Conservation (phyloP, 2,329 filamentous ascomycete species). For the Fusarium oligoseptatum region DNA sequence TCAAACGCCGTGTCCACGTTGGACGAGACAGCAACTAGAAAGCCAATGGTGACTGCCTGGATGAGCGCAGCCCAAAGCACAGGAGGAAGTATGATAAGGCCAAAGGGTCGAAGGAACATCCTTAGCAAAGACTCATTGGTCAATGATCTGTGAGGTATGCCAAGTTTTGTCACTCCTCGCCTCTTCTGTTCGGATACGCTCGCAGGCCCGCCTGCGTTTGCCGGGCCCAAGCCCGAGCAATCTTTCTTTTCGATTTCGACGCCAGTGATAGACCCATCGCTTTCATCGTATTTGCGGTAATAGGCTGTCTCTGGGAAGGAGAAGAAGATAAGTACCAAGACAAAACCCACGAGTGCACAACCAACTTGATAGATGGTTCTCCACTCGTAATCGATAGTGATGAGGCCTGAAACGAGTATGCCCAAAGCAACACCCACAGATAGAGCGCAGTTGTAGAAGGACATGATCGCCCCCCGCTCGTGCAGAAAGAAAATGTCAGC, state of each 20-base stretch:
- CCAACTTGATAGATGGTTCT: slow-evolving; percentile 66
- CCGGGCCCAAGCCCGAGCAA: slow-evolving; percentile 30
- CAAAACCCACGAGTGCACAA: slow-evolving; percentile 61
- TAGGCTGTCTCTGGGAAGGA: slow-evolving; percentile 69
- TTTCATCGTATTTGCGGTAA: slow-evolving; percentile 46
- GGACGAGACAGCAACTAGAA: slow-evolving; percentile 67
- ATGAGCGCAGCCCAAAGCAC: slow-evolving; percentile 69
- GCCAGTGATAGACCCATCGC: slow-evolving; percentile 2
- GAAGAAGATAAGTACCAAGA: slow-evolving; percentile 63
- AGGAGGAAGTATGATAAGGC: slow-evolving; percentile 63
- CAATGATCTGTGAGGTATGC: slow-evolving; percentile 56
- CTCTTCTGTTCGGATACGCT: slow-evolving; percentile 32
- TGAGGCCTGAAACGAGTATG: slow-evolving; percentile 60
- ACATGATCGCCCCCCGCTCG: slow-evolving; percentile 66
- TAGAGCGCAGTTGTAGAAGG: slow-evolving; percentile 57
- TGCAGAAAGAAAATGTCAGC: slow-evolving; percentile 70
- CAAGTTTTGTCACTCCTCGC: slow-evolving; percentile 52
- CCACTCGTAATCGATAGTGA: slow-evolving; percentile 64
- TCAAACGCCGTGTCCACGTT: slow-evolving; percentile 62
- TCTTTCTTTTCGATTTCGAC: slow-evolving; percentile 20
- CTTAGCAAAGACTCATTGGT: slow-evolving; percentile 62
- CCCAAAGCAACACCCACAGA: slow-evolving; percentile 59
- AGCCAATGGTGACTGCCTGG: slow-evolving; percentile 67
- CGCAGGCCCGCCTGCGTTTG: background rate
- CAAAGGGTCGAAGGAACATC: slow-evolving; percentile 64